These are phyloP conservation scores for Serendipita sp. DNA, from an alignment of 768 basidiomycete species.

Conservation along the genomic window DNA sequence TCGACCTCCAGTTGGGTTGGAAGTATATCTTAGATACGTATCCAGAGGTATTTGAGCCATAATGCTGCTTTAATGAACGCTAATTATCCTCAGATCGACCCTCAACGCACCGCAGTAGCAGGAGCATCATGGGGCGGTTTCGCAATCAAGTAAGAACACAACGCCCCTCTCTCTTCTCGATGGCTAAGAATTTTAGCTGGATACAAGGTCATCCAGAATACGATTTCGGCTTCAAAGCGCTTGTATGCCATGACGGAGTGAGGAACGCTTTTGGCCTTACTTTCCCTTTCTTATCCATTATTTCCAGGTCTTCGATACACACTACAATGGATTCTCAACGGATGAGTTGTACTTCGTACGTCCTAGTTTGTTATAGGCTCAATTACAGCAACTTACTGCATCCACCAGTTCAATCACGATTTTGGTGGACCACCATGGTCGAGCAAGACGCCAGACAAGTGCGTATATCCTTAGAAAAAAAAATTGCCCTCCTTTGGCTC, in stretches of 20 bases:
- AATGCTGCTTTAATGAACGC: conserved; percentile 16
- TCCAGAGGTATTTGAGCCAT: conserved; percentile 39
- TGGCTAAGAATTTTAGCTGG: conserved; percentile 39
- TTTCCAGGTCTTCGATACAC: conserved; percentile 52
- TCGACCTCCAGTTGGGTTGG: conserved; percentile 63
- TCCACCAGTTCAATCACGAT: conserved; percentile 60
- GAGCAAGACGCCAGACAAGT: conserved; percentile 23
- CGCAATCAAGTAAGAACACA: conserved; percentile 41
- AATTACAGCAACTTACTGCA: conserved; percentile 3
- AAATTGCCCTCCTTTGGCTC: too few species aligned
- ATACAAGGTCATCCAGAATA: conserved; percentile 88
- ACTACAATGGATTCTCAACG: conserved; percentile 71
- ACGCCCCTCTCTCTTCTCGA: conserved; percentile 21
- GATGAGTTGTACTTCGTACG: conserved; percentile 84
- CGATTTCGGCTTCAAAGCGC: conserved; percentile 77
- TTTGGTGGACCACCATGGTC: conserved; percentile 79
- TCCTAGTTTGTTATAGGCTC: conserved; percentile 6
- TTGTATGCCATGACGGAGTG: conserved; percentile 87
- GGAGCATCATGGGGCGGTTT: conserved; percentile 82
- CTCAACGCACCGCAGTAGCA: conserved; percentile 47
- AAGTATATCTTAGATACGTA: conserved; percentile 40
- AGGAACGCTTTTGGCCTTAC: conserved; percentile 13
- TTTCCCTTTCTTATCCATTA: not conserved
- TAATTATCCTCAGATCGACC: conserved; percentile 37
- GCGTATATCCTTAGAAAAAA: not conserved